Conservation (phyloP, 2,329 filamentous ascomycete genomes). For the Microascus cirrosus region DNA sequence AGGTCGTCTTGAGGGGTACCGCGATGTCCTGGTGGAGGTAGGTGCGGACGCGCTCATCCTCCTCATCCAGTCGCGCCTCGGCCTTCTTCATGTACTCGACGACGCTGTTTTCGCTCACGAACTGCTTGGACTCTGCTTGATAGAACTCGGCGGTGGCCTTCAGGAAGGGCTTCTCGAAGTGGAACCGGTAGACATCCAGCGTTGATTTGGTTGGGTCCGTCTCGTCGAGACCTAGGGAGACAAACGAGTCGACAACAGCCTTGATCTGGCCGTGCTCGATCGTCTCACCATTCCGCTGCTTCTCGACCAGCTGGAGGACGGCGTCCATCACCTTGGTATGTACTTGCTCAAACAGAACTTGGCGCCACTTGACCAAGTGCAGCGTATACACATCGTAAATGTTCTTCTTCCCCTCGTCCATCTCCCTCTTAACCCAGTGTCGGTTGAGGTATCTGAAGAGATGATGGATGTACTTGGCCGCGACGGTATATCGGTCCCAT, state of each 20-base stretch:
- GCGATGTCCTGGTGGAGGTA: conserved; percentile 90
- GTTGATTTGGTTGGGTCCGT: conserved; percentile 88
- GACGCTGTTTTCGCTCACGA: conserved; percentile 91
- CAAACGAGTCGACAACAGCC: conserved; percentile 90
- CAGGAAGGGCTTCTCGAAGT: conserved; percentile 90
- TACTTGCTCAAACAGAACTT: conserved; percentile 77
- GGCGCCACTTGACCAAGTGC: conserved; percentile 90
- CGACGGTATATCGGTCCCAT: conserved; percentile 91
- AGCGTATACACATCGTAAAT: conserved; percentile 97
- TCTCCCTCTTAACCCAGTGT: conserved; percentile 98
- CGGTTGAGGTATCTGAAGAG: conserved; percentile 92
- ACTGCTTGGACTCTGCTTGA: conserved; percentile 81
- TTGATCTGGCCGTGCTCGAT: conserved; percentile 97
- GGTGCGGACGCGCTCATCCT: conserved; percentile 85
- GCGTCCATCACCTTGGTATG: conserved; percentile 88
- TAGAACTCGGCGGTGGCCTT: conserved; percentile 79
- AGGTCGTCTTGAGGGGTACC: conserved; percentile 70
- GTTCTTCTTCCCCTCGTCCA: conserved; percentile 97
- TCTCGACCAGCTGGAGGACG: conserved; percentile 89
- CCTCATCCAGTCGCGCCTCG: conserved; percentile 76
- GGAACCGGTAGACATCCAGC: conserved; percentile 83
- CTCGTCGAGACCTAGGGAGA: conserved; percentile 89
- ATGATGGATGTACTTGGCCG: conserved; percentile 95
- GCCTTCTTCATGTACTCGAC: conserved; percentile 99
- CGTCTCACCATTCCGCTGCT: conserved; percentile 93